These are phyloP conservation scores for Musa schizocarpa DNA, from an alignment of 176 grass and related monocot genomes.

Conservation along the genomic window DNA sequence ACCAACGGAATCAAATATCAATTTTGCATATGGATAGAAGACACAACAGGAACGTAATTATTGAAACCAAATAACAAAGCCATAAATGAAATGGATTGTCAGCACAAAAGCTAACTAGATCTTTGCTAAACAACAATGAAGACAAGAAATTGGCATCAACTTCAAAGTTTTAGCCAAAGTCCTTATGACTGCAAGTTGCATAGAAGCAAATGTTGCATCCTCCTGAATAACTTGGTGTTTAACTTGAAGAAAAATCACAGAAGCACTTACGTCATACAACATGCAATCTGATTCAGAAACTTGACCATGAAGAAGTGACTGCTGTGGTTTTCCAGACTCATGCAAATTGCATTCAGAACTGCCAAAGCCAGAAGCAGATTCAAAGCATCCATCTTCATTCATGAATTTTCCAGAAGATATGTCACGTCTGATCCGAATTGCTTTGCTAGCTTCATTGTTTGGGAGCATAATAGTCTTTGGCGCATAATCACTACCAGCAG, in stretches of 20 bases:
- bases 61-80: too few species aligned
- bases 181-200: too few species aligned
- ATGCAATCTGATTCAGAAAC: constrained; percentile 5
- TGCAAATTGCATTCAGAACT: constrained; percentile 24
- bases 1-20: background rate
- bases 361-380: constrained; percentile 22
- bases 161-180: too few species aligned
- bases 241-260: constrained; percentile 4
- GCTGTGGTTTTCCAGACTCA: background rate
- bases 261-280: constrained; percentile 50
- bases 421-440: constrained; percentile 18
- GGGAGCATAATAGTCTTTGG: constrained; percentile 8
- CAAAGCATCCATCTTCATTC: constrained; percentile 20
- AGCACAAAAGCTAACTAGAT: too few species aligned
- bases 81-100: too few species aligned
- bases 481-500: constrained; percentile 14
- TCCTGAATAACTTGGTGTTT: background rate
- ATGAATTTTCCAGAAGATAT: constrained; percentile 23
- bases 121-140: too few species aligned
- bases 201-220: background rate
- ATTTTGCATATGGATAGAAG: too few species aligned
- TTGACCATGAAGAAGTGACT: background rate
- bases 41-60: too few species aligned
- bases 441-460: constrained; percentile 14
- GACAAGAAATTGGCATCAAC: too few species aligned